Base-by-base conservation (phyloP, 1,284 basidiomycete genomes). In the Schizophyllum amplum region DNA sequence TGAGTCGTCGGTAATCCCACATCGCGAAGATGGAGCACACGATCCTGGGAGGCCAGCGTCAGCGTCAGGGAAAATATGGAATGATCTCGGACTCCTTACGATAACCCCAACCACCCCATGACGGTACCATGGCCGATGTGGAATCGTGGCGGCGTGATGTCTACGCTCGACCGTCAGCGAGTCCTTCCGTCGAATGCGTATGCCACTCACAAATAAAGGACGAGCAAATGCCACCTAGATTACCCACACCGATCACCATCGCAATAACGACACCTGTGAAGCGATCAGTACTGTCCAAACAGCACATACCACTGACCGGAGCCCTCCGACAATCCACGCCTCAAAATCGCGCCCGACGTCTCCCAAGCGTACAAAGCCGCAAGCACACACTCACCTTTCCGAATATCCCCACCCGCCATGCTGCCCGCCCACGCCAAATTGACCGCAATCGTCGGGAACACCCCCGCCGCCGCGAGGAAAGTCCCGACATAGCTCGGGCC, bases 51-150 rank as follows among this genome's bases (percentile, higher is more conserved):
- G 21, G 20, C 20, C 70, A 59, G 25, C 64, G 62, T 5, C 69
- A 57, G 24, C 20, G 46, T 9, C 61, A 65, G 20, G 60, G 21
- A 13, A 67, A 52, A 7, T 62, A 65, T 7, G 22, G n/a, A n/a
- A n/a, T n/a, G n/a, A n/a, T n/a, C 9, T 5, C n/a, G n/a, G n/a
- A 24, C 24, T 15, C 63, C 70, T 62, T 56, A 71, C 70, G 72
- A 71, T 47, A 78, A 61, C 20, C 66, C 61, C 23, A 83, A 64
- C 63, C 71, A 78, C 11, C 77, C 81, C 59, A 83, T 76, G 53
- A 72, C 72, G 15, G 74, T 76, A 22, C 75, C 76, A 60, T 82
- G 80, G 0, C 81, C 80, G 55, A 74, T 65, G 60, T 72, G 72
- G 67, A 76, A 82, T 23, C 71, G 71, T 22, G 79, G 80, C 11